Conservation (phyloP, 2,329 filamentous ascomycete genomes). For the Arthroderma sp. region DNA sequence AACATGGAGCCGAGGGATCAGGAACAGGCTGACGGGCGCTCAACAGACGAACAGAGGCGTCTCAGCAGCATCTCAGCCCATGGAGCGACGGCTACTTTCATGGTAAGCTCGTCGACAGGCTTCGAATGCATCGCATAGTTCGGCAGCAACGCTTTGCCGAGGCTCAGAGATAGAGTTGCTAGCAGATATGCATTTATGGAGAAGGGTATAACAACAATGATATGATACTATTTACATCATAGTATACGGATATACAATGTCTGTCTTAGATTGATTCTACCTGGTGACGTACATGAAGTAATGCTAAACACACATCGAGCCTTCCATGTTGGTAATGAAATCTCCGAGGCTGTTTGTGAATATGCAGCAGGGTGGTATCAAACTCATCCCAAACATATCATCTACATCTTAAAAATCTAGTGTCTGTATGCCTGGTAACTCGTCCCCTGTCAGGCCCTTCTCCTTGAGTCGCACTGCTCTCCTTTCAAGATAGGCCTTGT, state of each 20-base stretch:
- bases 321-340: no score
- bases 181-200: background rate
- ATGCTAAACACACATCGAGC: no score
- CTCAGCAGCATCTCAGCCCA: background rate
- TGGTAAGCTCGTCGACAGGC: background rate
- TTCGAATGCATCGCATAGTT: background rate
- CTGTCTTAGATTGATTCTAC: background rate
- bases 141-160: background rate
- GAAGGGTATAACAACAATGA: background rate
- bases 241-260: background rate
- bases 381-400: background rate
- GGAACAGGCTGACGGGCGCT: no score
- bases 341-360: no score
- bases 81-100: background rate
- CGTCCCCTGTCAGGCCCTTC: constrained; percentile 10
- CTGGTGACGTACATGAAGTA: background rate
- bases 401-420: background rate
- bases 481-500: constrained; percentile 19
- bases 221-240: background rate
- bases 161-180: constrained; percentile 1
- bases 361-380: background rate
- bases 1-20: background rate
- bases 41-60: background rate
- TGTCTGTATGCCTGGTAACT: background rate
- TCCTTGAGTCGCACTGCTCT: constrained; percentile 13